Evolutionary conservation across 345 rosid species (phyloP).

Genomic region (Bruguiera sexangula): DNA sequence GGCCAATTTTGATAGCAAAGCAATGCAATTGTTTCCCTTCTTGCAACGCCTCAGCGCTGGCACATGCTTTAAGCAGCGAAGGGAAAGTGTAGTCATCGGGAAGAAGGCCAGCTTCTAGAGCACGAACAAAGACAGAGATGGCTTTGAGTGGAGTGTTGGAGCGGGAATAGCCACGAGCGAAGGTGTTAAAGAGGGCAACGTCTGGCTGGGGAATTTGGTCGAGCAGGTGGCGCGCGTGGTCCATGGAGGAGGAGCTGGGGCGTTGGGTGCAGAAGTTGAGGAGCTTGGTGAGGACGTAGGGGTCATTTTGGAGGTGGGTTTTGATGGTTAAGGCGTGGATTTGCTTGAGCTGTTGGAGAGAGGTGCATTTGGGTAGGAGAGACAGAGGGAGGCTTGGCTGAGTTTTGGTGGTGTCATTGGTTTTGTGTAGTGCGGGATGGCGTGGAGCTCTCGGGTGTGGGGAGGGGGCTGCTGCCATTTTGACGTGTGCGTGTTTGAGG

Average conservation of each 20-base stretch:
- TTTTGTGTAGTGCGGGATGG: slow-evolving; percentile 15
- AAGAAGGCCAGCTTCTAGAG: slow-evolving; percentile 4
- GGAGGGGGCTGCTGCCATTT: slow-evolving; percentile 43
- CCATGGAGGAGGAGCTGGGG: slow-evolving; percentile 11
- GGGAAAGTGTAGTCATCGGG: slow-evolving; percentile 23
- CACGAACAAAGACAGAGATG: slow-evolving; percentile 7
- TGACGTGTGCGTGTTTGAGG: not conserved
- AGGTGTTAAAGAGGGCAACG: slow-evolving; percentile 17
- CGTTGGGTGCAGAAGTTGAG: slow-evolving; percentile 36
- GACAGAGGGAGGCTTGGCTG: slow-evolving; percentile 40
- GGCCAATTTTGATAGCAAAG: slow-evolving; percentile 46
- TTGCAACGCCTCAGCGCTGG: slow-evolving; percentile 11
- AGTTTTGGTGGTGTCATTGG: not conserved
- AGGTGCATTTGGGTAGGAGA: slow-evolving; percentile 47
- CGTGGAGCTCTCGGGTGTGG: slow-evolving; percentile 8
- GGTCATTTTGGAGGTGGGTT: slow-evolving; percentile 49
- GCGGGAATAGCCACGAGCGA: slow-evolving; percentile 26
- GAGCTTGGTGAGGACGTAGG: slow-evolving; percentile 25
- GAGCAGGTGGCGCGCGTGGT: slow-evolving; percentile 19
- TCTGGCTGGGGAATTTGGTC: slow-evolving; percentile 22
- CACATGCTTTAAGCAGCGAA: slow-evolving; percentile 21
- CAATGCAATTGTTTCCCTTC: slow-evolving; percentile 27
- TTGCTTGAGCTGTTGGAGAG: slow-evolving; percentile 59
- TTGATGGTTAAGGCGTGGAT: slow-evolving; percentile 64
- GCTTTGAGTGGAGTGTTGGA: slow-evolving; percentile 20